Base-by-base conservation (phyloP, 768 basidiomycete species). In the Naganishia onofrii region DNA sequence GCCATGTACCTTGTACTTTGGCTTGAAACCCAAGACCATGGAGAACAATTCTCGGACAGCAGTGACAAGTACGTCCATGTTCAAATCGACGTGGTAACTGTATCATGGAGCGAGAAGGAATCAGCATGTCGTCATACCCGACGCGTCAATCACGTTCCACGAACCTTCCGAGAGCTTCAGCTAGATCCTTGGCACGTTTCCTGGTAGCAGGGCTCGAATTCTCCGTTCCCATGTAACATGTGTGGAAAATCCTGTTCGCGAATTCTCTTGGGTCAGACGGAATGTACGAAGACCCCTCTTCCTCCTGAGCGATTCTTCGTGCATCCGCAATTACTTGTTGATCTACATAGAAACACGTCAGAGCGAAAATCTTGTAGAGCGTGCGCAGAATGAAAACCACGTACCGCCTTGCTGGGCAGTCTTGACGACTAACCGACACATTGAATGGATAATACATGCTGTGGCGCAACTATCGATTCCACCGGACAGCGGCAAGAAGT, bases 171-270 rank as follows among this genome's bases (percentile, higher is more conserved):
- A 99, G 94, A 0, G 92, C 90, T 46, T 88, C 85, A 7, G 91
- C 87, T 3, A 99, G 86, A 53, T 90, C 87, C 79, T 91, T 94
- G 0, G 96, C 96, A 38, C 96, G 84, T 71, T 84, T 82, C 13
- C 92, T 84, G 8, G 96, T 98, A 75, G 96, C 96, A 0, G 80
- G 80, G 70, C 89, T 92, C 8, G 95, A 97, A 79, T 98, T 94
- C 80, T 93, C 91, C 0, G 96, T 99, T 6, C 95, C 95, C 96
- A 99, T 98, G 81, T 95, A 99, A 81, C 93, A 96, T 0, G 94
- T 95, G 80, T 98, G 94, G 84, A 99, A 95, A 66, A 98, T 88
- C 29, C 92, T 85, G 66, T 84, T 84, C 31, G 88, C 87, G 75
- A 97, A 93, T 77, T 98, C 96, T 55, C 85, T 86, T 0, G 94